Evolutionary conservation across 2,329 filamentous ascomycete genomes (phyloP).

Genomic region (Ophiostoma ulmi): DNA sequence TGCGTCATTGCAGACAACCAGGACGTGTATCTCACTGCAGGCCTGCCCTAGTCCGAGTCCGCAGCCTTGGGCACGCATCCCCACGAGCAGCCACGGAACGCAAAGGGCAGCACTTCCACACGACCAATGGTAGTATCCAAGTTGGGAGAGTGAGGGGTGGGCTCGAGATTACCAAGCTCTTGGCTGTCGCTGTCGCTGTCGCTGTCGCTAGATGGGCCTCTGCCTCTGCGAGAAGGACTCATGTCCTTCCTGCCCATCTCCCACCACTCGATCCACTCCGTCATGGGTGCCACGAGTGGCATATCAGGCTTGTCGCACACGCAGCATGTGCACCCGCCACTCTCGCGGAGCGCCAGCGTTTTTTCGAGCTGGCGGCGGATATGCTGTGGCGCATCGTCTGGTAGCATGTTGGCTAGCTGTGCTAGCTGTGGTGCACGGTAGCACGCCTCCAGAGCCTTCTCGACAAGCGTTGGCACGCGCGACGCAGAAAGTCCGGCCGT

Average conservation of each 20-base stretch:
- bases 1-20: too few relatives aligned
- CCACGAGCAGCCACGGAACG: constrained; percentile 48
- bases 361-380: constrained; percentile 40
- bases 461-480: constrained; percentile 47
- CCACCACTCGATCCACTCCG: constrained; percentile 62
- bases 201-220: background rate
- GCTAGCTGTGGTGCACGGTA: constrained; percentile 41
- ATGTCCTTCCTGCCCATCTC: constrained; percentile 33
- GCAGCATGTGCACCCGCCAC: constrained; percentile 49
- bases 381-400: constrained; percentile 38
- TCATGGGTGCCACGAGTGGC: constrained; percentile 45
- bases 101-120: constrained; percentile 41
- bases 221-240: background rate
- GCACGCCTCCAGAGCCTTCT: constrained; percentile 46
- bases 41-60: background rate
- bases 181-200: background rate
- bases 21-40: background rate
- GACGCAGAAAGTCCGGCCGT: constrained; percentile 11
- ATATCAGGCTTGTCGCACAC: constrained; percentile 41
- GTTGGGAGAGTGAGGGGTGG: constrained; percentile 18
- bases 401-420: constrained; percentile 39
- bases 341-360: constrained; percentile 40
- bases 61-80: constrained; percentile 38
- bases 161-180: background rate
- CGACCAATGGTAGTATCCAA: constrained; percentile 31